phyloP scores from a whole-genome alignment of 2,329 filamentous ascomycete species.

The Plenodomus lindquistii region DNA sequence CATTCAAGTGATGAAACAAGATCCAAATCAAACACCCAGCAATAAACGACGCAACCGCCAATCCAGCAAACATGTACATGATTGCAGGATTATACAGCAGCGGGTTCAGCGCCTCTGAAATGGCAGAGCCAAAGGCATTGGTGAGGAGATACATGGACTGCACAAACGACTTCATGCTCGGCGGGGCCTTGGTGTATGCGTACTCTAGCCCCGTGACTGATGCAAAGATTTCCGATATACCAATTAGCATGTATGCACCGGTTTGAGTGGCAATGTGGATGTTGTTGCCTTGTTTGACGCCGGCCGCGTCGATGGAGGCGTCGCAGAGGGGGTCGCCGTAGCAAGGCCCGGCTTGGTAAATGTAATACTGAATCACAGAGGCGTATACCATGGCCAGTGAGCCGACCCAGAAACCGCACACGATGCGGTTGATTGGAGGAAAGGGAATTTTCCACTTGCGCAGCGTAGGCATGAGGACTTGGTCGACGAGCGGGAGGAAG shows the following conservation, averaged over 20 bases:
- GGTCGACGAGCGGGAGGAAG: constrained; percentile 52
- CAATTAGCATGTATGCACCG: constrained; percentile 53
- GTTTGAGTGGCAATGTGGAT: constrained; percentile 53
- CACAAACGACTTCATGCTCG: constrained; percentile 53
- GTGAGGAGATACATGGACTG: constrained; percentile 63
- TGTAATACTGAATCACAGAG: constrained; percentile 61
- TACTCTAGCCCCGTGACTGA: constrained; percentile 54
- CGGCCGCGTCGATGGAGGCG: constrained; percentile 30
- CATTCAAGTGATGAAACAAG: constrained; percentile 45
- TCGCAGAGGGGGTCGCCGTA: constrained; percentile 49
- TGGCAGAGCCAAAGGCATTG: constrained; percentile 62
- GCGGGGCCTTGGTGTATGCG: constrained; percentile 54
- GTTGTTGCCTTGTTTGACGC: constrained; percentile 42
- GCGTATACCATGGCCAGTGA: constrained; percentile 59
- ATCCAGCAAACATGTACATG: constrained; percentile 61
- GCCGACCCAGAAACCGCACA: constrained; percentile 57
- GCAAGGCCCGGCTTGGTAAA: constrained; percentile 59
- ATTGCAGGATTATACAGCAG: constrained; percentile 66
- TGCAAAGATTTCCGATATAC: constrained; percentile 53
- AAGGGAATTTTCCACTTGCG: constrained; percentile 49
- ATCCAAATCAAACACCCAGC: constrained; percentile 43
- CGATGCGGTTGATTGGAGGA: constrained; percentile 58
- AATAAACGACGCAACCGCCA: constrained; percentile 36
- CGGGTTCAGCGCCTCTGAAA: constrained; percentile 66
- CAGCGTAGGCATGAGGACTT: constrained; percentile 48